Conservation (phyloP, 1,139 yeast genomes). For the Suhomyces atakaporum region DNA sequence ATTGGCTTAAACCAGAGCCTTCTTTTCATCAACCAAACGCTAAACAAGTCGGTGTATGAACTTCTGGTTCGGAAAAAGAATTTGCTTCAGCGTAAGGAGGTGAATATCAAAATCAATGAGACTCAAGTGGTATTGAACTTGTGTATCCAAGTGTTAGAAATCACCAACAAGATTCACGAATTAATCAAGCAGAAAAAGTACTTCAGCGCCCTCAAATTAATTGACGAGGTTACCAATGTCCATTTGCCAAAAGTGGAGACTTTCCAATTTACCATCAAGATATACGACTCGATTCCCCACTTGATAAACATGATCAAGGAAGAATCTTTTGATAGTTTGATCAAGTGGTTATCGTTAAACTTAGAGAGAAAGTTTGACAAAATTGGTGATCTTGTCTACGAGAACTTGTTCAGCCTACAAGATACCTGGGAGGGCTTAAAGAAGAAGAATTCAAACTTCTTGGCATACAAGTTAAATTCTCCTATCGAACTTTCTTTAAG, state of each 20-base stretch:
- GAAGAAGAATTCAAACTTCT: conserved; percentile 39
- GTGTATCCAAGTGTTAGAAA: conserved; percentile 80
- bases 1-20: conserved; percentile 55
- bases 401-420: conserved; percentile 56
- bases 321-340: conserved; percentile 73
- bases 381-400: conserved; percentile 63
- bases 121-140: conserved; percentile 61
- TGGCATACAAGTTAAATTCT: conserved; percentile 73
- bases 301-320: conserved; percentile 74
- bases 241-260: conserved; percentile 72
- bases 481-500: conserved; percentile 80
- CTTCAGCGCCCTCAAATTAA: conserved; percentile 81
- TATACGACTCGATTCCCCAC: conserved; percentile 75
- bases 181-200: conserved; percentile 73
- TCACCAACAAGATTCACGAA: conserved; percentile 84
- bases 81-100: conserved; percentile 57
- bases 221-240: conserved; percentile 69
- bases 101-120: conserved; percentile 61
- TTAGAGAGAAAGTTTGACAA: conserved; percentile 60
- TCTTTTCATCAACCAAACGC: conserved; percentile 49
- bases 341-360: conserved; percentile 67
- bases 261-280: conserved; percentile 73
- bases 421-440: conserved; percentile 53
- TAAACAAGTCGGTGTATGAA: conserved; percentile 65
- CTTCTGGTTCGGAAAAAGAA: conserved; percentile 60